Evolutionary conservation across 139 green algal genomes (phyloP).

Genomic region (Astrephomene gubernaculifera): DNA sequence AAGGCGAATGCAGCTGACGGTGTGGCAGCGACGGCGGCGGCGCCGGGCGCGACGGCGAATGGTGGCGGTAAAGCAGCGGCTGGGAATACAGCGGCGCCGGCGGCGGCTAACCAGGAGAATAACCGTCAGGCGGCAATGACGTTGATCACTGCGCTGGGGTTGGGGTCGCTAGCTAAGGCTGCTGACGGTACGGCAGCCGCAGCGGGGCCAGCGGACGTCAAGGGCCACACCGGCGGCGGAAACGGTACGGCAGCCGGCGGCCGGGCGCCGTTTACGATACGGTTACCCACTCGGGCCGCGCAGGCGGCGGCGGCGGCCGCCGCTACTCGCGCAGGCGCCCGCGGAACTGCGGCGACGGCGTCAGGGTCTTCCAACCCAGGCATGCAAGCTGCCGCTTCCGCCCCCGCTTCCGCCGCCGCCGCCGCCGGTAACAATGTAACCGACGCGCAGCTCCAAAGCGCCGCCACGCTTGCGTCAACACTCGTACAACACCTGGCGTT

Average conservation of each 20-base stretch:
- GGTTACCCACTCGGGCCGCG: not conserved
- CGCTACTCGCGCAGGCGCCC: not conserved
- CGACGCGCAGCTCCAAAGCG: not conserved
- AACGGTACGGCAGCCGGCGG: not conserved
- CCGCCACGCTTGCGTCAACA: not conserved
- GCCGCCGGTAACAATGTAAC: not conserved
- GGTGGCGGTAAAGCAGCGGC: not conserved
- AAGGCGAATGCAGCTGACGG: not conserved
- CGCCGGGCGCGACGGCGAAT: no score
- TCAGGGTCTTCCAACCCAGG: not conserved
- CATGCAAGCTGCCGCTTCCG: not conserved
- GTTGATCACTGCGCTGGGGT: not conserved
- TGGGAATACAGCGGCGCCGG: not conserved
- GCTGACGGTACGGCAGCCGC: not conserved
- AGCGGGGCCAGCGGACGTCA: not conserved
- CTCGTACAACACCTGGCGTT: conserved; percentile 1
- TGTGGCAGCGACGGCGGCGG: not conserved
- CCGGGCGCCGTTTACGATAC: not conserved
- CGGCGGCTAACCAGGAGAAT: not conserved
- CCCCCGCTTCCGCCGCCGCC: not conserved
- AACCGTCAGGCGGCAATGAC: not conserved
- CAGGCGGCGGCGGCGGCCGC: conserved; percentile 6
- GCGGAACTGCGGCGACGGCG: not conserved
- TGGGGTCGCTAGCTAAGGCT: not conserved
- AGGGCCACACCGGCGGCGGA: not conserved